Evolutionary conservation across 2,329 filamentous ascomycete species (phyloP).

Genomic region (Macroventuria anomochaeta): DNA sequence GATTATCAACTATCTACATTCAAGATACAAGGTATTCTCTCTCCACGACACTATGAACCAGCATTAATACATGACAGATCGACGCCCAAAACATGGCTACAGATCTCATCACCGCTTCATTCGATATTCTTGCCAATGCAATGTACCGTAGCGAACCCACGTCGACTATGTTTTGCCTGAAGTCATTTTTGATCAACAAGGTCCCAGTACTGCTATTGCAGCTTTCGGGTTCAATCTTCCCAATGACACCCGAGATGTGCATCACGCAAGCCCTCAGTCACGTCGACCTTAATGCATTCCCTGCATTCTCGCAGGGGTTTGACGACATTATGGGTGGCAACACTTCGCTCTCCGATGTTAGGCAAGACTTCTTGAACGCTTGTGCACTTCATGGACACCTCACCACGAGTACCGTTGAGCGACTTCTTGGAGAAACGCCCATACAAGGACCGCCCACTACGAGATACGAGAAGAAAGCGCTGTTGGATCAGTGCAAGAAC

Average conservation of each 20-base stretch:
- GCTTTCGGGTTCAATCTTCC: conserved; percentile 64
- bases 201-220: conserved; percentile 67
- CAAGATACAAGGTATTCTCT: conserved; percentile 75
- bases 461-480: conserved; percentile 76
- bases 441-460: conserved; percentile 78
- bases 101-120: conserved; percentile 85
- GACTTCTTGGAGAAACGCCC: conserved; percentile 81
- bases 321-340: conserved; percentile 62
- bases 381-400: conserved; percentile 90
- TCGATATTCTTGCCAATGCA: conserved; percentile 87
- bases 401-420: conserved; percentile 76
- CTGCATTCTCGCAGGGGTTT: conserved; percentile 69
- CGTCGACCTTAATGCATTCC: conserved; percentile 68
- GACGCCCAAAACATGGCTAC: conserved; percentile 78
- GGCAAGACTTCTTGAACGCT: conserved; percentile 85
- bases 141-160: conserved; percentile 72
- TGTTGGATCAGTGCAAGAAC: conserved; percentile 78
- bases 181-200: conserved; percentile 84
- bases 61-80: conserved; percentile 59
- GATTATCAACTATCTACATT: conserved; percentile 80
- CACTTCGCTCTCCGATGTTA: conserved; percentile 69
- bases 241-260: conserved; percentile 67
- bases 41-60: conserved; percentile 13
- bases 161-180: conserved; percentile 72
- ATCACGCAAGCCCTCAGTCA: conserved; percentile 70